Base-by-base conservation (phyloP, 805 yeast genomes). In the Ogataea haglerorum region DNA sequence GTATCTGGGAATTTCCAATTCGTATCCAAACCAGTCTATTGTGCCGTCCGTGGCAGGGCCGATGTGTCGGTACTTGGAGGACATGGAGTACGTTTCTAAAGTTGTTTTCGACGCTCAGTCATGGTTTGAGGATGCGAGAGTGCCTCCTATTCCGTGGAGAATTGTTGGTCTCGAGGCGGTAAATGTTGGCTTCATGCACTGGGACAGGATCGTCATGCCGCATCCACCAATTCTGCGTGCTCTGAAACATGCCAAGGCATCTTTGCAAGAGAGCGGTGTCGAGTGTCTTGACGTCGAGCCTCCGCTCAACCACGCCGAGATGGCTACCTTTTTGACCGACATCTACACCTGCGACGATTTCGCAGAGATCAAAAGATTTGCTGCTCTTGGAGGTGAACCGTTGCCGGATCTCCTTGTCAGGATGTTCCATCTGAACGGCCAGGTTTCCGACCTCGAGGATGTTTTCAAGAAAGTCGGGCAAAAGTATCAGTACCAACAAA, bases 181-280 rank as follows among this genome's bases (percentile, higher is more conserved):
- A 21, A 67, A 60, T n/a, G 54, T 78, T 49, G 83, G 79, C 3
- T 52, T 75, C 12, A 47, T 72, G 51, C 49, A 49, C 21, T 70
- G 69, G 57, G 81, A 78, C 52, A 63, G 65, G 6, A 50, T 58
- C 19, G 67, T 72, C 10, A 61, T 66, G 43, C 82, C 83, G 10
- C 73, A 73, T 22, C 83, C 84, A 1, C 82, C 83, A 8, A 67
- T 79, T 13, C 49, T 58, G 5, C 64, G 82, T 45, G 77, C 70
- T 9, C 28, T 77, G 28, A 53, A 65, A 21, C 51, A 56, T 14
- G 49, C 64, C 5, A 46, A 52, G 18, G 53, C 43, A 1, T 38
- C 38, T 5, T 43, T 70, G 18, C 43, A 39, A 13, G 58, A 50
- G 12, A 60, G 60, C 5, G 79, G 78, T 10, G 70, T 68, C 43